Evolutionary conservation across 768 basidiomycete species (phyloP), one percentile per base, ranked within the genome.

Genomic region (Inosperma sp.): DNA sequence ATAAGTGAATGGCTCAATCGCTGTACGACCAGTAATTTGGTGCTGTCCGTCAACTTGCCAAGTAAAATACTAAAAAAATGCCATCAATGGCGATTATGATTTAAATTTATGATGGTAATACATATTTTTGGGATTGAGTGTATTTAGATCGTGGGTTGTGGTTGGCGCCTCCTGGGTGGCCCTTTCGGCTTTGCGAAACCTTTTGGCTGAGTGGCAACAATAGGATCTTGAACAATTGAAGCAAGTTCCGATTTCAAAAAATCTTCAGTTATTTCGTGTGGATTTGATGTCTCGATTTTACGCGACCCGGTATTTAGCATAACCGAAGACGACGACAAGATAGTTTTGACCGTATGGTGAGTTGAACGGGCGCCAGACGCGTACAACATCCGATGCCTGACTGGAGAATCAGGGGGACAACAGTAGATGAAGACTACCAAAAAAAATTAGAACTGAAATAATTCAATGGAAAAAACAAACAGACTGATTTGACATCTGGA

Each of bases 311-410:
- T 53, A 19, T 58, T 53, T 7, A 73, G 68, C 22, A 69, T 70
- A 14, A 72, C 69, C 23, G 69, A 69, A 43, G 67, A 68, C 12
- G 68, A 74, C 44, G 68, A 68, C 54, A 81, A 72, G 2, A 84
- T 61, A 4, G 66, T 68, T 54, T 82, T 83, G 26, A 79, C 82
- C 7, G 77, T 68, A 44, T 75, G 72, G 59, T 79, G 84, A 6
- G 85, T 74, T 16, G 77, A 65, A 8, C 73, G 59, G 9, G 80
- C 79, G 7, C 82, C 83, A 2, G 86, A 83, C 0, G 92, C 90
- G 68, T 94, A 95, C 29, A 96, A 63, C 89, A 98, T 93, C 36
- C 93, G 79, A 54, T 84, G 74, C 61, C 90, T 91, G 68, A 96
- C 77, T 1, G 88, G 87, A 5, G 88, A 90, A 12, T 68, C 61